Conservation (phyloP, 1,284 basidiomycete genomes). For the Volvariella surrecta region DNA sequence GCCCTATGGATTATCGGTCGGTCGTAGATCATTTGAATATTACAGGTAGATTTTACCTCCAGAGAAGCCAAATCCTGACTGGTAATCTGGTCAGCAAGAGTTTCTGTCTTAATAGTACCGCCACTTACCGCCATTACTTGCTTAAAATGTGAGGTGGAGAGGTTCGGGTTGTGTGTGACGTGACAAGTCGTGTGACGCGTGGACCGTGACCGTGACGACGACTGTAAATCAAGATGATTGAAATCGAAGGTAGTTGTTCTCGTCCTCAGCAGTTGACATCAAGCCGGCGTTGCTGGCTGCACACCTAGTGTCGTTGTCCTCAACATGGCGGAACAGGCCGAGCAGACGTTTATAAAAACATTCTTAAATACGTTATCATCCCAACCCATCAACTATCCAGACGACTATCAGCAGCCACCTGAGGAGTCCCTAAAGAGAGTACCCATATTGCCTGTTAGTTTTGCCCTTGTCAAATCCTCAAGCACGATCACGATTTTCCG, state of each 20-base stretch:
- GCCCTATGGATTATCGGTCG: constrained; percentile 40
- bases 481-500: constrained; percentile 2
- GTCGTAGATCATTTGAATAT: constrained; percentile 1
- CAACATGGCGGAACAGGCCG: constrained; percentile 38
- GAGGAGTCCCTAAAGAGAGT: constrained; percentile 65
- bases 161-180: constrained; percentile 9
- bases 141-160: constrained; percentile 6
- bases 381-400: constrained; percentile 62
- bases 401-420: constrained; percentile 73
- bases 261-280: background rate
- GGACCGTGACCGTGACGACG: background rate
- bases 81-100: constrained; percentile 4
- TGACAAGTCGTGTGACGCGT: constrained; percentile 4
- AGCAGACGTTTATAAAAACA: constrained; percentile 68
- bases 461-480: constrained; percentile 5
- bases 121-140: constrained; percentile 28
- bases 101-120: constrained; percentile 3
- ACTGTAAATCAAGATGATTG: background rate
- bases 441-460: constrained; percentile 61
- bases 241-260: background rate
- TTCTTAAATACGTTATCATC: constrained; percentile 61
- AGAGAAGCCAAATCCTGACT: constrained; percentile 34
- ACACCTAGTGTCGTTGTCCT: background rate
- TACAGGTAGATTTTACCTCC: constrained; percentile 21
- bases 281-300: background rate